phyloP scores from a whole-genome alignment of 768 basidiomycete genomes.

The Lactifluus echinatus region DNA sequence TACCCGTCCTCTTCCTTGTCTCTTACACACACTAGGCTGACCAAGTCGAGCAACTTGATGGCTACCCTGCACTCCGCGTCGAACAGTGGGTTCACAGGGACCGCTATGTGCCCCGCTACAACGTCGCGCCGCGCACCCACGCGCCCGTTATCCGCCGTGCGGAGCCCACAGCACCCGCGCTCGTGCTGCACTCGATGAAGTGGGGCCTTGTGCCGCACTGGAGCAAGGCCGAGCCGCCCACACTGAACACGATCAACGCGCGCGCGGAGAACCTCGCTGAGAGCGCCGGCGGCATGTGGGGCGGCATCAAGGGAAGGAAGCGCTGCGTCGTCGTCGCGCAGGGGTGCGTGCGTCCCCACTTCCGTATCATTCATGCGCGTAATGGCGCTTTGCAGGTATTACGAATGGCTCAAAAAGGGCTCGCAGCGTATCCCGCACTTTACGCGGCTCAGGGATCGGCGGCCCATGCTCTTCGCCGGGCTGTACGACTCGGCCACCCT shows the following conservation, averaged over 20 bases:
- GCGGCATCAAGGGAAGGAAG: slow-evolving; percentile 65
- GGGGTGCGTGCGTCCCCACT: slow-evolving; percentile 38
- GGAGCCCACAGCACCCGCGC: slow-evolving; percentile 19
- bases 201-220: slow-evolving; percentile 90
- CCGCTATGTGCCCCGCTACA: slow-evolving; percentile 57
- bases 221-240: slow-evolving; percentile 65
- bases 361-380: neutral
- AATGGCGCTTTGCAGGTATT: slow-evolving; percentile 52
- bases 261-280: slow-evolving; percentile 72
- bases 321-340: slow-evolving; percentile 81
- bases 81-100: slow-evolving; percentile 55
- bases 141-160: slow-evolving; percentile 61
- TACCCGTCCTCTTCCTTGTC: neutral
- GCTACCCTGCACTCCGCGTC: slow-evolving; percentile 33
- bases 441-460: slow-evolving; percentile 53
- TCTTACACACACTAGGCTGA: slow-evolving; percentile 11
- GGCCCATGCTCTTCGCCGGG: slow-evolving; percentile 79
- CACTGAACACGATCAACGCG: slow-evolving; percentile 83
- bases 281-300: slow-evolving; percentile 83
- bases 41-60: slow-evolving; percentile 33
- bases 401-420: slow-evolving; percentile 88
- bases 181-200: slow-evolving; percentile 73
- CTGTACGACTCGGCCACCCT: slow-evolving; percentile 70
- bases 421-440: slow-evolving; percentile 78
- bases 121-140: slow-evolving; percentile 74